Evolutionary conservation across 805 yeast species (phyloP), one percentile per base, ranked within the genome.

Genomic region (Lachancea dasiensis): DNA sequence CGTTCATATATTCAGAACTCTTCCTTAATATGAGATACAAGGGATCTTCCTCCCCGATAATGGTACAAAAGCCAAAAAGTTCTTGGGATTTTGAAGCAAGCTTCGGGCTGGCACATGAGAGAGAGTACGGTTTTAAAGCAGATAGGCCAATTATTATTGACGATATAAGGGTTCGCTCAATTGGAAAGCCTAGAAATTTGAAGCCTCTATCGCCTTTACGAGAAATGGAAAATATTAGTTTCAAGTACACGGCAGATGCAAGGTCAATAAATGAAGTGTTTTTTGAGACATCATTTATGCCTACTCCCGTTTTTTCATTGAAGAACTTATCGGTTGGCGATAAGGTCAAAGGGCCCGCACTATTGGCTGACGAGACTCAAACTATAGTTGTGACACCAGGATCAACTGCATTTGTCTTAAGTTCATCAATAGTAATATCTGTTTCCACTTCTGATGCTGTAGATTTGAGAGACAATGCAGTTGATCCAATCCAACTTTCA

Each of bases 1-100:
- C 61, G 3, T 61, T 67, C 15, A 69, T 84, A 17, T 56, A 50
- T 19, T 67, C 70, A 39, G 94, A 86, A 52, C 72, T 72, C 29
- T 84, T 72, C 48, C 63, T 87, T 43, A 87, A 87, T 54, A 64
- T 87, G 69, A 71, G 92, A 51, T 87, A 83, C 55, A 76, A 76
- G 45, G 96, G 96, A 6, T 81, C 95, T n/a, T 96, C 87, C 52
- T 82, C 95, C 3, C 79, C 82, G 27, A 62, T 89, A 44, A 81
- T 87, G 83, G 75, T 83, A 13, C 61, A 59, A 16, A 58, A 61
- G 32, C 48, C 19, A n/a, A 31, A 38, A 11, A 38, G 43, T 35
- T 36, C 31, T 17, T 47, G 56, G 41, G 61, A 65, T 18, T 74
- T 70, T 49, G 52, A 58, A 14, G 52, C 60, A 25, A 65, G 66